Percentiles rank a stretch among this genome's conserved stretches.
phyloP scores from a whole-genome alignment of 129 eudicot genomes.

The Chrysanthemum makinoi region DNA sequence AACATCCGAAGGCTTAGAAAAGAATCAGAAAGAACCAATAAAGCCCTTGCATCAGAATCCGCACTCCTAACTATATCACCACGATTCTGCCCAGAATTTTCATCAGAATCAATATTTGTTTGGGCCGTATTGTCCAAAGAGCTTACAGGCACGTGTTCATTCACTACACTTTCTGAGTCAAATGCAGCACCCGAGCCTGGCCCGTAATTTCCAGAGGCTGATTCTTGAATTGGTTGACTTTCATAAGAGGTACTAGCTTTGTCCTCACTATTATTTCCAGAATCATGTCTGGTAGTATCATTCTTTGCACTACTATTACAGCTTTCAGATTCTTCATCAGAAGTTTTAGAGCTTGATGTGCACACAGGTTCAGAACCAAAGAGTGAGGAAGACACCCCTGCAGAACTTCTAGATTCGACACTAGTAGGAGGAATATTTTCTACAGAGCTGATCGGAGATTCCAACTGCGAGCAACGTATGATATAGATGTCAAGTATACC shows the following conservation, averaged over 20 bases:
- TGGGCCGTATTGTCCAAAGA: slow-evolving; percentile 13
- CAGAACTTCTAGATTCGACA: slow-evolving; percentile 42
- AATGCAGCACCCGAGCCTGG: slow-evolving; percentile 18
- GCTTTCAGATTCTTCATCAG: slow-evolving; percentile 46
- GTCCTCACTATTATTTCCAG: too few relatives aligned
- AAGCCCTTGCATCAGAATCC: slow-evolving; percentile 34
- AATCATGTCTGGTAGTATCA: neutral
- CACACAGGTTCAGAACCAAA: slow-evolving; percentile 40
- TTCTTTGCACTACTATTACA: slow-evolving; percentile 31
- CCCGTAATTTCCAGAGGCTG: slow-evolving; percentile 24
- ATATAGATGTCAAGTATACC: slow-evolving; percentile 28
- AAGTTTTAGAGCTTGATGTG: slow-evolving; percentile 31
- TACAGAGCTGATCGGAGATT: slow-evolving; percentile 39
- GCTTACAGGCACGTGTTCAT: slow-evolving; percentile 16
- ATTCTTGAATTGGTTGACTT: slow-evolving; percentile 39
- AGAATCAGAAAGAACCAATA: slow-evolving; percentile 42
- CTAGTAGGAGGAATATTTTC: slow-evolving; percentile 44
- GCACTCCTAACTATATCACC: slow-evolving; percentile 26
- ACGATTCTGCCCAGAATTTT: slow-evolving; percentile 32
- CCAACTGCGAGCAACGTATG: slow-evolving; percentile 43
- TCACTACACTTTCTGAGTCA: slow-evolving; percentile 21
- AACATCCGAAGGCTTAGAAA: slow-evolving; percentile 38
- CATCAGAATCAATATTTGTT: slow-evolving; percentile 24
- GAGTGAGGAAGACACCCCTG: slow-evolving; percentile 42
- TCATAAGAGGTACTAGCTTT: slow-evolving; percentile 26